Percentiles rank a stretch among this genome's conserved stretches.
Conservation (phyloP, 1,139 yeast species). For the Yamadazyma membranifaciens region DNA sequence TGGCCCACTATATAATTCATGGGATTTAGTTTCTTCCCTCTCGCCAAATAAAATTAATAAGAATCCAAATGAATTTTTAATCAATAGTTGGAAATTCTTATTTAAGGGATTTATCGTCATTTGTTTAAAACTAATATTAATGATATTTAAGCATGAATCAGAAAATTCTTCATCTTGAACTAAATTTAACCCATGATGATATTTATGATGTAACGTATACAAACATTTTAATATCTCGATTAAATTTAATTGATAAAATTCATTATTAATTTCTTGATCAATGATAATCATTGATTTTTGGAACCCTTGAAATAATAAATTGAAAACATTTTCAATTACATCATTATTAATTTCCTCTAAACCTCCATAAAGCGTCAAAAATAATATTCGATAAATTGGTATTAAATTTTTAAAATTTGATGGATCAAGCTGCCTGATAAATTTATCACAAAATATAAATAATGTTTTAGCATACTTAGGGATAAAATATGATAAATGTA, state of each 20-base stretch:
- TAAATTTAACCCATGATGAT: conserved; percentile 13
- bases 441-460: conserved; percentile 17
- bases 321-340: conserved; percentile 14
- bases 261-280: conserved; percentile 2
- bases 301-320: conserved; percentile 17
- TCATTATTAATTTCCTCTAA: conserved; percentile 11
- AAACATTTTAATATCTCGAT: conserved; percentile 29
- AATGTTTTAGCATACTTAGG: conserved; percentile 18
- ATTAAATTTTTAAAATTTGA: conserved; percentile 19
- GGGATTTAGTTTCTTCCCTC: conserved; percentile 10
- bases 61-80: conserved; percentile 19
- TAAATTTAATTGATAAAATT: conserved; percentile 16
- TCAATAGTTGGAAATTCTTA: conserved; percentile 6
- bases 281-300: conserved; percentile 13
- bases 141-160: conserved; percentile 14
- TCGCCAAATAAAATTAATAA: conserved; percentile 18
- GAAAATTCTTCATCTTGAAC: conserved; percentile 14
- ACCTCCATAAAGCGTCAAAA: conserved; percentile 26
- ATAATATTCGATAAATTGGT: conserved; percentile 26
- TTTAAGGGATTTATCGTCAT: not conserved
- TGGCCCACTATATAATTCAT: conserved; percentile 10
- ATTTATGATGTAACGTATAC: conserved; percentile 25
- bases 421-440: conserved; percentile 7
- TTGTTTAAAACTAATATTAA: conserved; percentile 8
- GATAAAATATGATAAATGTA: conserved; percentile 22